Base-by-base conservation (phyloP, 352 stramenopile genomes). In the Phytophthora sojae region DNA sequence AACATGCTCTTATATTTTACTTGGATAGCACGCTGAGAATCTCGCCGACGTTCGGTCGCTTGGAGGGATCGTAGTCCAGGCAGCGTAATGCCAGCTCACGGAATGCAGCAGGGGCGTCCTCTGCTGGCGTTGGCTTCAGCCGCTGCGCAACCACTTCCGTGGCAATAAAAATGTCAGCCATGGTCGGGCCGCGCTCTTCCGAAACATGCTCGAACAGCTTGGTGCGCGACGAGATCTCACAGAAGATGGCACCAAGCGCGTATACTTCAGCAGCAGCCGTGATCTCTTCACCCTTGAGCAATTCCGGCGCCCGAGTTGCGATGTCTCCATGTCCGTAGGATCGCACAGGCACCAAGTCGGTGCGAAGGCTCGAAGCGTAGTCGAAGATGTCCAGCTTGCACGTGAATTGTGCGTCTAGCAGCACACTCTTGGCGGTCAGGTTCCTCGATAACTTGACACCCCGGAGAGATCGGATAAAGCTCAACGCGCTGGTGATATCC, bases 331-430 rank as follows among this genome's bases (percentile, higher is more conserved):
- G 50, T 6, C 87, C 87, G 19, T 75, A 93, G 1, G 71, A 84
- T 12, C 76, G 59, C 14, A 86, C 70, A 37, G 85, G 84, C 35
- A 64, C 59, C 1, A 61, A 61, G 25, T 87, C 65, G 30, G 86
- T 86, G 2, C 85, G 83, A 26, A 86, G 69, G 19, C 75, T 81
- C 12, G 66, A 75, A 14, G 78, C 80, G 35, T 90, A 92, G 56
- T 94, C 83, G 57, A 95, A 90, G 17, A 92, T 81, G 55, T 95
- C 85, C 12, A 95, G 66, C 64, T 95, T 95, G 60, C 85, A 93
- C 42, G 77, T 85, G n/a, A 90, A 64, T 4, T 90, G 73, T 4
- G 60, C 71, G 44, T 83, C 76, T 57, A 83, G 79, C 12, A 95
- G 66, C 50, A 92, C 80, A 57, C 79, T 92, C 49, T 75, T 86